Percentiles rank a stretch among this genome's conserved stretches.
Conservation (phyloP, 169 alveolate species). For the Neospora caninum region DNA sequence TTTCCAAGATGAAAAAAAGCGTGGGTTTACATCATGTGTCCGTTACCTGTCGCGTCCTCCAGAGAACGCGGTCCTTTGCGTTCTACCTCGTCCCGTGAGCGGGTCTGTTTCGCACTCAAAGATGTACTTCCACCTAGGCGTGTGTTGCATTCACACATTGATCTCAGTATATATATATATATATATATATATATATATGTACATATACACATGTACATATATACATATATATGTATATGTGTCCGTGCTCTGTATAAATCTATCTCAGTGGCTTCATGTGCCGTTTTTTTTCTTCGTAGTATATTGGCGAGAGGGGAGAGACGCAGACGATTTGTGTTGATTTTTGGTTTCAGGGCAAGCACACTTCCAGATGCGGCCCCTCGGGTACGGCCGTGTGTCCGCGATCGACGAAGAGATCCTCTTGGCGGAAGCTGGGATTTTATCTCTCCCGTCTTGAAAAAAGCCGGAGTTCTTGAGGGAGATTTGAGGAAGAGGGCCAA, state of each 20-base stretch:
- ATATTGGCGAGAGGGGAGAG: too few relatives aligned
- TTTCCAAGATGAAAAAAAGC: too few relatives aligned
- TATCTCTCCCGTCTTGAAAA: background rate
- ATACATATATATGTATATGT: background rate
- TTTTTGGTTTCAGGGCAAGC: background rate
- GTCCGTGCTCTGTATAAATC: too few relatives aligned
- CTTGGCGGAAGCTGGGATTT: background rate
- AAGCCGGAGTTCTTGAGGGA: background rate
- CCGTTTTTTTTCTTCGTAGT: too few relatives aligned
- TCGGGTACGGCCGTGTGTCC: slow-evolving; percentile 9
- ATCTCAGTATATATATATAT: background rate
- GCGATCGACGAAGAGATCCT: background rate
- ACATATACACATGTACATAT: background rate
- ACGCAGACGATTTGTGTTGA: background rate
- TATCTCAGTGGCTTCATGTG: too few relatives aligned
- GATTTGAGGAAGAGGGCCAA: too few relatives aligned
- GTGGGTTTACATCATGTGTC: too few relatives aligned
- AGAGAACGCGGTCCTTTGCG: too few relatives aligned
- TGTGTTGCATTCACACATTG: background rate
- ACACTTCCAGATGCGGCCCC: background rate
- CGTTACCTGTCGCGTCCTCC: too few relatives aligned
- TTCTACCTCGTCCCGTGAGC: too few relatives aligned
- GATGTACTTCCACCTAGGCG: too few relatives aligned
- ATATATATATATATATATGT: background rate
- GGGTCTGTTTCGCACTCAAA: too few relatives aligned